Percentiles rank a stretch among this genome's conserved stretches.
phyloP scores from a whole-genome alignment of 495 filamentous ascomycete species.

The Ascodesmis nigricans region DNA sequence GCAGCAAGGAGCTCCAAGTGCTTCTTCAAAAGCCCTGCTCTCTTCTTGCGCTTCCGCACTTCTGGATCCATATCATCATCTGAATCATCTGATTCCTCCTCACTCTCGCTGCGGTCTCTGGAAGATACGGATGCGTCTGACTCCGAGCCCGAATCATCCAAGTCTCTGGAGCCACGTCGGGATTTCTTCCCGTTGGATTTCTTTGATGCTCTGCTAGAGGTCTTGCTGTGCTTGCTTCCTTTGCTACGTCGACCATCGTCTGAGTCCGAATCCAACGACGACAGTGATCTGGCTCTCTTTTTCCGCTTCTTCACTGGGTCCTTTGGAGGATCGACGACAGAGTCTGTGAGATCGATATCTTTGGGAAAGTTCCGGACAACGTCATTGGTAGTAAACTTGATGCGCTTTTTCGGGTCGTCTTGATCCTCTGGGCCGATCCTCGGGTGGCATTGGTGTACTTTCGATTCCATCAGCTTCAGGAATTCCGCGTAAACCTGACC shows the following conservation, averaged over 20 bases:
- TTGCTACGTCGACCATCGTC: constrained; percentile 16
- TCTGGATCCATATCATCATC: constrained; percentile 25
- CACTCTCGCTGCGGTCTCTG: too few species aligned
- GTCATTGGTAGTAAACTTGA: constrained; percentile 22
- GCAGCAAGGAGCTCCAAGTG: constrained; percentile 59
- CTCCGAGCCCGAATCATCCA: constrained; percentile 27
- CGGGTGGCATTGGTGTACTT: constrained; percentile 45
- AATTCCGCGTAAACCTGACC: constrained; percentile 53
- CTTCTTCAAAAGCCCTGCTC: constrained; percentile 38
- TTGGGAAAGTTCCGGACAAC: constrained; percentile 16
- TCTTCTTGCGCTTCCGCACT: constrained; percentile 22
- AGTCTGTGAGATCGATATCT: constrained; percentile 20
- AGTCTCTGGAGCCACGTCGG: constrained; percentile 16
- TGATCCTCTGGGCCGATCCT: constrained; percentile 31
- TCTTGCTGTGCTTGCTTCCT: too few species aligned
- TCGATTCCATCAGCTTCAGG: constrained; percentile 44
- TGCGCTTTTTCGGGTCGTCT: constrained; percentile 26
- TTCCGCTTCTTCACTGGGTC: too few species aligned
- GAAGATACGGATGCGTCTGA: too few species aligned
- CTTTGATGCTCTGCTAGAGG: too few species aligned
- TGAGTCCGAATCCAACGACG: constrained; percentile 22
- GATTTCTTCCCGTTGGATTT: constrained; percentile 9
- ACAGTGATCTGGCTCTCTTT: too few species aligned
- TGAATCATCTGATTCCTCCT: constrained; percentile 18
- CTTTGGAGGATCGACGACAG: constrained; percentile 21